Evolutionary conservation across 176 grass and related monocot genomes (phyloP), one percentile per base, ranked within the genome.

Genomic region (Rhynchospora pubera): DNA sequence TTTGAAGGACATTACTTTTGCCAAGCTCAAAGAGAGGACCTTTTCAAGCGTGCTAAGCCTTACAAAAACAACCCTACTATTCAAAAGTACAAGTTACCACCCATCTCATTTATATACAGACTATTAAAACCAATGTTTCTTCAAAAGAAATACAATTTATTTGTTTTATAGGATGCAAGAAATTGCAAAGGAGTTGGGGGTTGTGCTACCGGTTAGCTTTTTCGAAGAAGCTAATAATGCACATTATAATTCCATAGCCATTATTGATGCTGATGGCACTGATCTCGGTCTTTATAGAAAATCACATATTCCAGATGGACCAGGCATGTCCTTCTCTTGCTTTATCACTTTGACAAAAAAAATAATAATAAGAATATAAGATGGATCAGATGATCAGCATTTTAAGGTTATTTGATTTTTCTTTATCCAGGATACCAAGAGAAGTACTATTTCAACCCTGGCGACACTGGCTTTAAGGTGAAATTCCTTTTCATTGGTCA

Each of bases 1-100:
- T 99, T 99, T 89, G 96, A 99, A 68, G 92, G 96, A 7, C 84
- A 90, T 61, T 95, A 99, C 91, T 99, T 99, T 81, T 99, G 96
- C 84, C 96, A 99, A 87, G 92, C 89, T 91, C 91, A 98, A 87
- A 91, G 89, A 81, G 57, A 91, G 84, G 96, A 95, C 69, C 93
- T 91, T 65, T 98, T 99, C 78, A 30, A n/a, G 28, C 87, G 85
- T 18, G 96, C 96, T 48, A 95, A 91, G 67, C 92, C 96, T 85
- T 99, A 95, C 79, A 90, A 95, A 89, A 92, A 75, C 8, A 92
- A 99, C 81, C n/a, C n/a, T n/a, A n/a, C n/a, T n/a, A n/a, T n/a
- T n/a, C n/a, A n/a, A n/a, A n/a, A n/a, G n/a, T n/a, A n/a, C n/a
- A n/a, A n/a, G n/a, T n/a, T n/a, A n/a, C n/a, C n/a, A n/a, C n/a